Percentiles rank a stretch among this genome's conserved stretches.
These are phyloP conservation scores for Cruciata laevipes DNA, from an alignment of 257 asterid genomes.

Conservation along the genomic window DNA sequence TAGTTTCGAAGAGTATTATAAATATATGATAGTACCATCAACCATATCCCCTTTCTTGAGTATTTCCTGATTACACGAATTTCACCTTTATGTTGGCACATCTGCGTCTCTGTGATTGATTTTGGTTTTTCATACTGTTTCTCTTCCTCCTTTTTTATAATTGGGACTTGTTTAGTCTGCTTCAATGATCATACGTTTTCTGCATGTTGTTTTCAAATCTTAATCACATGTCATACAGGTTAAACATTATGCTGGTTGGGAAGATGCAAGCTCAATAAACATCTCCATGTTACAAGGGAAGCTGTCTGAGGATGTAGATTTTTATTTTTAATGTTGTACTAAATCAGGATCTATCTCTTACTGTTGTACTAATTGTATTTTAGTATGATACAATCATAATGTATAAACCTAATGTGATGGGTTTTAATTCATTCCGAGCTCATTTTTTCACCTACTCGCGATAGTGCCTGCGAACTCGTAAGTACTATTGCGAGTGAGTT, in stretches of 20 bases:
- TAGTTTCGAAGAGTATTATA: too few relatives aligned
- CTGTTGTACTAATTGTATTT: background rate
- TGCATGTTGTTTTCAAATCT: background rate
- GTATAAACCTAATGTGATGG: too few relatives aligned
- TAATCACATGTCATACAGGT: background rate
- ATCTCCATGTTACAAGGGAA: background rate
- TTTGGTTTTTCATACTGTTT: background rate
- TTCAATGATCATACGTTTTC: background rate
- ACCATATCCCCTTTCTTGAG: too few relatives aligned
- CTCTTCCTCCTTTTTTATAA: background rate
- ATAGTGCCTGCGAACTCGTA: too few relatives aligned
- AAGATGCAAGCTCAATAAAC: conserved; percentile 6
- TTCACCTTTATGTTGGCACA: background rate
- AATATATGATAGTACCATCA: too few relatives aligned
- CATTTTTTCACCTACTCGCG: too few relatives aligned
- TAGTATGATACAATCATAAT: too few relatives aligned
- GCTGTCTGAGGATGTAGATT: background rate
- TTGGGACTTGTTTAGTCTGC: background rate
- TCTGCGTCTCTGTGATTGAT: background rate
- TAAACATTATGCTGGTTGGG: background rate
- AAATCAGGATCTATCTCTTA: background rate
- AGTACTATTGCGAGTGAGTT: too few relatives aligned
- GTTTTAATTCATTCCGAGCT: too few relatives aligned
- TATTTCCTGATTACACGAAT: too few relatives aligned
- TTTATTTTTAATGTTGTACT: background rate